phyloP scores from a whole-genome alignment of 371 early-diverging fungal genomes.

The Syncephalastrum contaminatum region DNA sequence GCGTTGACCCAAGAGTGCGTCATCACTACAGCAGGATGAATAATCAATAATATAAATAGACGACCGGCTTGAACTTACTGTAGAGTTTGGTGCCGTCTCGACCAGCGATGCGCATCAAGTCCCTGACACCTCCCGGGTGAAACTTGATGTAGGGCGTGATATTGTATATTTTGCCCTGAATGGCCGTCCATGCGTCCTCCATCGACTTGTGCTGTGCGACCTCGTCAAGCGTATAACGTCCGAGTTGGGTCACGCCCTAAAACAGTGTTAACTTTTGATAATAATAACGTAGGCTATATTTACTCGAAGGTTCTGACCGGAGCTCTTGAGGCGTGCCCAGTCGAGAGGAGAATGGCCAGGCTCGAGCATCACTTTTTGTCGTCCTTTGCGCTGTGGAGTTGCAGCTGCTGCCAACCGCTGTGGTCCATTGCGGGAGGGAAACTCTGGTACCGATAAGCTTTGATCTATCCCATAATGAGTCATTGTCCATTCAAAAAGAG shows the following conservation, averaged over 20 bases:
- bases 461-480: slow-evolving; percentile 22
- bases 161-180: slow-evolving; percentile 94
- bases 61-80: slow-evolving; percentile 49
- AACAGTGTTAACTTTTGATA: too few relatives aligned
- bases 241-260: slow-evolving; percentile 58
- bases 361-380: slow-evolving; percentile 80
- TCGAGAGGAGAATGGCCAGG: slow-evolving; percentile 93
- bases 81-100: slow-evolving; percentile 93
- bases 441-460: slow-evolving; percentile 38
- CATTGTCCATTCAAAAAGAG: too few relatives aligned
- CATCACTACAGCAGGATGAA: slow-evolving; percentile 47
- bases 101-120: slow-evolving; percentile 93
- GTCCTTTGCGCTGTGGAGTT: slow-evolving; percentile 48
- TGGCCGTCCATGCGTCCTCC: slow-evolving; percentile 93
- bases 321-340: slow-evolving; percentile 84
- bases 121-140: slow-evolving; percentile 90
- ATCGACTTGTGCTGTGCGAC: slow-evolving; percentile 73
- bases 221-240: slow-evolving; percentile 74
- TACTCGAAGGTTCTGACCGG: slow-evolving; percentile 79
- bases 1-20: slow-evolving; percentile 95
- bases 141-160: slow-evolving; percentile 91
- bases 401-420: slow-evolving; percentile 50
- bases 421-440: slow-evolving; percentile 49
- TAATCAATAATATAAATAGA: background rate
- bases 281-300: too few relatives aligned